Conservation (phyloP, 495 filamentous ascomycete species). For the Glonium stellatum region DNA sequence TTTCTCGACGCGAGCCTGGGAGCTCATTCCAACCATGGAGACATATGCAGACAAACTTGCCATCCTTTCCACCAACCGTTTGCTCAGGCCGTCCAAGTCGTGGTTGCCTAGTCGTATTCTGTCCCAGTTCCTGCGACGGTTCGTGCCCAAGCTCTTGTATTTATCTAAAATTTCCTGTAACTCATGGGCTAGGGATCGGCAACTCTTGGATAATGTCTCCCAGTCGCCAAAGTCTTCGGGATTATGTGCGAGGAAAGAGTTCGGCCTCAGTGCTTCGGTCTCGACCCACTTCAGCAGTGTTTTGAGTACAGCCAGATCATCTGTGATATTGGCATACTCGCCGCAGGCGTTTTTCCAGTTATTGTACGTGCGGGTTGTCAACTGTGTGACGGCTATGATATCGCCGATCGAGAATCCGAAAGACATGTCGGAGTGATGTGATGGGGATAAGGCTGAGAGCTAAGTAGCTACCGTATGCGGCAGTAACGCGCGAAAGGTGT, state of each 20-base stretch:
- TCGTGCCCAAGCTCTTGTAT: conserved; percentile 2
- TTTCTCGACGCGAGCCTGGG: too few species aligned
- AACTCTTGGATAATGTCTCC: not conserved
- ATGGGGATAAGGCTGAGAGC: too few species aligned
- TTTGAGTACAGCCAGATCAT: not conserved
- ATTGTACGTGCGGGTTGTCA: not conserved
- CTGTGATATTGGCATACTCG: conserved; percentile 5
- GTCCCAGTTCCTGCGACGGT: conserved; percentile 7
- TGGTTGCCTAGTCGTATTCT: conserved; percentile 5
- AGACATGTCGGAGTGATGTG: conserved; percentile 1
- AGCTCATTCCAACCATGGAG: too few species aligned
- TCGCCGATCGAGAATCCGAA: conserved; percentile 7
- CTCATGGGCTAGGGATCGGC: not conserved
- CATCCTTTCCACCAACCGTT: not conserved
- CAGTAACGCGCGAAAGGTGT: too few species aligned
- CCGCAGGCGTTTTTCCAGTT: conserved; percentile 11
- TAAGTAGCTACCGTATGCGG: too few species aligned
- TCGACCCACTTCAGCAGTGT: not conserved
- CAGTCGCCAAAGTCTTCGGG: conserved; percentile 3
- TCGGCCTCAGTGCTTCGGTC: conserved; percentile 1
- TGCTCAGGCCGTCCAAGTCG: conserved; percentile 3
- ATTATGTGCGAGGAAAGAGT: not conserved
- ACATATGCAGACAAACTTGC: not conserved
- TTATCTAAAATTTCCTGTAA: conserved; percentile 2
- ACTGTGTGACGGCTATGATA: conserved; percentile 1